Conservation (phyloP, 1,139 yeast species). For the Pichia sp. region DNA sequence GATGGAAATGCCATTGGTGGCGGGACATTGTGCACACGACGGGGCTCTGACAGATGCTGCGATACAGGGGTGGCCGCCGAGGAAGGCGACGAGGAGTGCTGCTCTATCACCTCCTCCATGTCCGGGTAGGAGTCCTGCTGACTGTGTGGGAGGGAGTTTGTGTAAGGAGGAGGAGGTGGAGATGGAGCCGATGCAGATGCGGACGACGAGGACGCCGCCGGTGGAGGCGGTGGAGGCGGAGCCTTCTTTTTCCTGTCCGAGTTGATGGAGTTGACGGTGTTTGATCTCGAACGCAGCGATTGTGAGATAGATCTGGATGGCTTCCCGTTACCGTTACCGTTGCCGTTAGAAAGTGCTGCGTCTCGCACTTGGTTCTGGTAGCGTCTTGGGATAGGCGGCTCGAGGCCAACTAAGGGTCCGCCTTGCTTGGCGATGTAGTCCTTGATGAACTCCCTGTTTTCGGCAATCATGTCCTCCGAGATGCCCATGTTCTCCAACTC, state of each 20-base stretch:
- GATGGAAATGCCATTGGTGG: constrained; percentile 32
- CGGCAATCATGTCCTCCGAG: constrained; percentile 86
- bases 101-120: constrained; percentile 5
- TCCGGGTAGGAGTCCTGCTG: constrained; percentile 18
- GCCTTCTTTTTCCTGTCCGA: constrained; percentile 30
- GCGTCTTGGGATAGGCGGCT: constrained; percentile 77
- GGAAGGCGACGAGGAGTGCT: background rate
- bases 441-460: constrained; percentile 76
- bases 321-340: constrained; percentile 1
- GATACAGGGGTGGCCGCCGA: background rate
- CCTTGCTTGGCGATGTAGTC: constrained; percentile 73
- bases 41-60: background rate
- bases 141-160: constrained; percentile 5
- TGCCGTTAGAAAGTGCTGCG: constrained; percentile 10
- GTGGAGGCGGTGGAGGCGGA: constrained; percentile 32
- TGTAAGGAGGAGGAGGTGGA: constrained; percentile 6
- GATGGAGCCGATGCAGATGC: constrained; percentile 15
- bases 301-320: constrained; percentile 10
- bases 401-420: constrained; percentile 80
- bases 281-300: constrained; percentile 9
- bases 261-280: constrained; percentile 17
- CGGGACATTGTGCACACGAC: constrained; percentile 30
- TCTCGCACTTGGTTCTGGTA: constrained; percentile 33
- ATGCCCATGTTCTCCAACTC: constrained; percentile 79
- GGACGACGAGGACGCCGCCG: constrained; percentile 18